These are phyloP conservation scores for Gnomoniopsis smithogilvyi DNA, from an alignment of 2,329 filamentous ascomycete genomes.

Conservation along the genomic window DNA sequence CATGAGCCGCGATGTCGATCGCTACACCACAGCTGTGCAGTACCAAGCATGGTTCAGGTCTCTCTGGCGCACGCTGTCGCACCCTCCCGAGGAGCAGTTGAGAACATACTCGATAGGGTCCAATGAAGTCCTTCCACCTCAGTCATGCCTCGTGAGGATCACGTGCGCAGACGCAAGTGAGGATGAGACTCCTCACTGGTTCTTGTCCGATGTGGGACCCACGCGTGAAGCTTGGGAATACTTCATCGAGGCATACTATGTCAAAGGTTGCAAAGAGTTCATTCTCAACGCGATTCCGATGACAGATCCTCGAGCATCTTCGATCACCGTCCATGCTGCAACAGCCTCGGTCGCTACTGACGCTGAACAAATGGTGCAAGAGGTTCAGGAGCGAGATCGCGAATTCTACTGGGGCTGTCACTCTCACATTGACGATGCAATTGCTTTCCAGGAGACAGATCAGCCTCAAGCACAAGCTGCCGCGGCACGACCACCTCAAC, in stretches of 20 bases:
- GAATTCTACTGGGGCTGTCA: conserved; percentile 1
- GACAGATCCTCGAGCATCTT: background rate
- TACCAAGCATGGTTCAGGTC: conserved; percentile 9
- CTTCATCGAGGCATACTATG: background rate
- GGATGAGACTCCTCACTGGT: background rate
- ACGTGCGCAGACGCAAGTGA: background rate
- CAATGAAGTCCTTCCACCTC: background rate
- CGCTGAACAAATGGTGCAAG: background rate
- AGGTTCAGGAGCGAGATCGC: background rate
- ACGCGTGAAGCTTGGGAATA: conserved; percentile 2
- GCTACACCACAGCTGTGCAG: background rate
- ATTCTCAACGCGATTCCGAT: background rate
- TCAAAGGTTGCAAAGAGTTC: background rate
- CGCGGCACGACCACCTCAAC: background rate
- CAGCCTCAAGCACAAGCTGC: too few species aligned
- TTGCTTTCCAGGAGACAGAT: background rate
- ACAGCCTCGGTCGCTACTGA: background rate
- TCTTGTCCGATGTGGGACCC: conserved; percentile 1
- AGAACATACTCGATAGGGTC: background rate
- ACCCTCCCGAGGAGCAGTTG: background rate
- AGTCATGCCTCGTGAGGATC: background rate
- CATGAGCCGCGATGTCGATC: background rate
- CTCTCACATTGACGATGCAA: background rate
- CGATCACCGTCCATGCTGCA: background rate
- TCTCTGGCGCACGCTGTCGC: conserved; percentile 1